Percentiles rank a stretch among this genome's conserved stretches.
Conservation (phyloP, 345 rosid genomes). For the Acer campestre region DNA sequence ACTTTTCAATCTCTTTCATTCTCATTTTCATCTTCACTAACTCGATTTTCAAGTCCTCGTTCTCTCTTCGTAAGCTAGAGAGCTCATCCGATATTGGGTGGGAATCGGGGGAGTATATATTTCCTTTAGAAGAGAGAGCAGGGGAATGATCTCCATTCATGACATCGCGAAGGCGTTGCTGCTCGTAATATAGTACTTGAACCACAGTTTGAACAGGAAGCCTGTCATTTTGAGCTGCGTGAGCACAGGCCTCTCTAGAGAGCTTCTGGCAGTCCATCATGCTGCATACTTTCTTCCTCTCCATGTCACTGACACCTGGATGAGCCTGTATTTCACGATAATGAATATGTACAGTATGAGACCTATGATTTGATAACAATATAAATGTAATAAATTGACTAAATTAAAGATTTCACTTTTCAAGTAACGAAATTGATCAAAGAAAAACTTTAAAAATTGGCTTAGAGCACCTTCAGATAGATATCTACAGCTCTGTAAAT, state of each 20-base stretch:
- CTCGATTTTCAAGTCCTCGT: slow-evolving; percentile 80
- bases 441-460: background rate
- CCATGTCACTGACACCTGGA: slow-evolving; percentile 77
- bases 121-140: slow-evolving; percentile 37
- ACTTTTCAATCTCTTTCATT: slow-evolving; percentile 68
- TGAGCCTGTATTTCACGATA: slow-evolving; percentile 59
- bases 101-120: slow-evolving; percentile 36
- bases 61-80: slow-evolving; percentile 64
- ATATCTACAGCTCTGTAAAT: slow-evolving; percentile 88
- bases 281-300: slow-evolving; percentile 93
- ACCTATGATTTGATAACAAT: background rate
- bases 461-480: slow-evolving; percentile 75
- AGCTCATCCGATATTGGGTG: slow-evolving; percentile 64
- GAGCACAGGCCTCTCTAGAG: slow-evolving; percentile 92
- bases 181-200: slow-evolving; percentile 92
- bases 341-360: no score
- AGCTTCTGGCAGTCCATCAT: slow-evolving; percentile 96
- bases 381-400: slow-evolving; percentile 1
- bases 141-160: slow-evolving; percentile 46
- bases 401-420: background rate
- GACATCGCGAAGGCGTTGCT: slow-evolving; percentile 76
- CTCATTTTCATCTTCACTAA: slow-evolving; percentile 82
- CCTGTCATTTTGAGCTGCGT: slow-evolving; percentile 88
- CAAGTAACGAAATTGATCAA: background rate
- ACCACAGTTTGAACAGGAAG: slow-evolving; percentile 93